phyloP scores from a whole-genome alignment of 441 rosid species.

The Pelargonium citronellum region DNA sequence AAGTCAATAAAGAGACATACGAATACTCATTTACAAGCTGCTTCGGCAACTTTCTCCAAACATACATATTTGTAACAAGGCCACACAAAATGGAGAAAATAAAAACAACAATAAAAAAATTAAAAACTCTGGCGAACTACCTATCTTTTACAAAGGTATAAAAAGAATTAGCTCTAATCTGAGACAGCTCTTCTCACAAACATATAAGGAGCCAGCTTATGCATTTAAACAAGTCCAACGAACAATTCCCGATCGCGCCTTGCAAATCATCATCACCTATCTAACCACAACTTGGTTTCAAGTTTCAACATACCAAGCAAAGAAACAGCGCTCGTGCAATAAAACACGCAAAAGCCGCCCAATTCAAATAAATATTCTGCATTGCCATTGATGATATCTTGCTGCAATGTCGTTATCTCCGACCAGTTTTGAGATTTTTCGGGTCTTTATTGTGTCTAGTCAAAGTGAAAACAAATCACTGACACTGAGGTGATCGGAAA shows the following conservation, averaged over 20 bases:
- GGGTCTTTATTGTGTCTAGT: conserved; percentile 22
- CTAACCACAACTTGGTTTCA: not conserved
- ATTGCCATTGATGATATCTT: too few relatives aligned
- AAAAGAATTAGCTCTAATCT: conserved; percentile 11
- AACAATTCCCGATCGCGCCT: not conserved
- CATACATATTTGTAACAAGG: not conserved
- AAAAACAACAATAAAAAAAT: conserved; percentile 10
- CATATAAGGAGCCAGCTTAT: conserved; percentile 19
- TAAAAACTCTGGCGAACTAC: conserved; percentile 11
- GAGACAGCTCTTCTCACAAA: conserved; percentile 18
- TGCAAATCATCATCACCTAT: not conserved
- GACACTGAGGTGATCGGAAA: conserved; percentile 57
- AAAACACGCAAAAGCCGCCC: not conserved
- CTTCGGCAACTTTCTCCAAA: conserved; percentile 7
- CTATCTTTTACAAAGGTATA: conserved; percentile 26
- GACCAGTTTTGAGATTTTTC: not conserved
- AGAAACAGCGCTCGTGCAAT: not conserved
- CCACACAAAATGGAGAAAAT: not conserved
- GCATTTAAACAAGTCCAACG: conserved; percentile 11
- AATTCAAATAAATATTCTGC: too few relatives aligned
- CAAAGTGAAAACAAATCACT: conserved; percentile 47
- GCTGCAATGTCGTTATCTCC: conserved; percentile 14
- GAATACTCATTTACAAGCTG: conserved; percentile 16
- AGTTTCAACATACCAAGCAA: not conserved
- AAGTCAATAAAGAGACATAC: not conserved